Conservation (phyloP, 192 early-diverging fungal species). For the Linnemannia hyalina region DNA sequence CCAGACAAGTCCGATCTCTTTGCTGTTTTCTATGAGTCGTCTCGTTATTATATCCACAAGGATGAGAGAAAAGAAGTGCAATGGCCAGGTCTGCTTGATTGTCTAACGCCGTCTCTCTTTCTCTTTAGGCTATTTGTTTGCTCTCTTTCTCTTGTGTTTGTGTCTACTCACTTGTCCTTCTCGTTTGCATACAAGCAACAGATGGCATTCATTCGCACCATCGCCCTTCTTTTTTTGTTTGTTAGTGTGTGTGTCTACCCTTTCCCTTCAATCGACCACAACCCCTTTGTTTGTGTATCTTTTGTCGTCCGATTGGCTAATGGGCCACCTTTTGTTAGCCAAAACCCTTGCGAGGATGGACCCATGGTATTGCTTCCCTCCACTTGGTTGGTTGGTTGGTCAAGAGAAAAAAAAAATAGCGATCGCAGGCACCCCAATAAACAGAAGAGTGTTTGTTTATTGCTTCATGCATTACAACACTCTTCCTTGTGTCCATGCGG, state of each 20-base stretch:
- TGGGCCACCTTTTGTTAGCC: not conserved
- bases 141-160: not conserved
- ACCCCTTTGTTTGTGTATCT: constrained; percentile 2
- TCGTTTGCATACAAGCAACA: not conserved
- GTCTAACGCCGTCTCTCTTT: not conserved
- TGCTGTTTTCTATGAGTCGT: not conserved
- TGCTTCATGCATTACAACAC: not conserved
- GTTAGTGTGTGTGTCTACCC: not conserved
- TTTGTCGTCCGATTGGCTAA: not conserved
- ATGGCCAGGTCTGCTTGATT: too few relatives aligned
- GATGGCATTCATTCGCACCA: not conserved
- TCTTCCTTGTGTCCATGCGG: not conserved
- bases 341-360: not conserved
- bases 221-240: not conserved
- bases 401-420: too few relatives aligned
- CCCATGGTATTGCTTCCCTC: constrained; percentile 2
- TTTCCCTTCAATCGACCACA: not conserved
- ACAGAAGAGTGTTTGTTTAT: not conserved
- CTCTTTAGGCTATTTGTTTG: not conserved
- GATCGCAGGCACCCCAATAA: too few relatives aligned
- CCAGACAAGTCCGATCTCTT: not conserved
- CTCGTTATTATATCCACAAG: not conserved
- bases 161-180: not conserved
- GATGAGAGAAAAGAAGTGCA: too few relatives aligned
- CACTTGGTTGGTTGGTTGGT: constrained; percentile 29